Conservation (phyloP, 176 grass and related monocot genomes). For the Eleusine indica region DNA sequence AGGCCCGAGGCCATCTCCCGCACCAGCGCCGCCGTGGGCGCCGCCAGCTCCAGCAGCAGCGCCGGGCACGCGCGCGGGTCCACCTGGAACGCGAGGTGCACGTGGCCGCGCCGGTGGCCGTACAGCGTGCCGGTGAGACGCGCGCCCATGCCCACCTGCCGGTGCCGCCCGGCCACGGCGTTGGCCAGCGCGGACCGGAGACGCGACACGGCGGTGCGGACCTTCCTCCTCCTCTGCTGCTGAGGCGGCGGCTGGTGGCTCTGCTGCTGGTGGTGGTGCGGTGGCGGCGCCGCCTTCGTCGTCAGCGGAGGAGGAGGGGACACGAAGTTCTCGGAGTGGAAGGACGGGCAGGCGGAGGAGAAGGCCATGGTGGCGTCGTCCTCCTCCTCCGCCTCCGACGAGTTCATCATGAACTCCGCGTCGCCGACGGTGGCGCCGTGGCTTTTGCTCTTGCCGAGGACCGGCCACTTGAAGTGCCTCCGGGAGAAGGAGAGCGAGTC, state of each 20-base stretch:
- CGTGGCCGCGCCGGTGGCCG: constrained; percentile 74
- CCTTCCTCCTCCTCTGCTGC: constrained; percentile 36
- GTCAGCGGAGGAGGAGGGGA: constrained; percentile 27
- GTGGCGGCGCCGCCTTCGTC: not conserved
- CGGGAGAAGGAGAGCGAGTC: constrained; percentile 88
- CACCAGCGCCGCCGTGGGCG: constrained; percentile 71
- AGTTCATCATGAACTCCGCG: constrained; percentile 44
- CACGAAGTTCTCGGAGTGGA: constrained; percentile 54
- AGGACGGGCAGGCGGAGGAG: constrained; percentile 57
- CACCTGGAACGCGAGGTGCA: constrained; percentile 74
- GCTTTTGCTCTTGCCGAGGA: constrained; percentile 60
- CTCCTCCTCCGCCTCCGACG: constrained; percentile 59
- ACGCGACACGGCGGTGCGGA: constrained; percentile 52
- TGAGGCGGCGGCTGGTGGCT: too few species aligned
- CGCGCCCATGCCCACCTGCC: constrained; percentile 61
- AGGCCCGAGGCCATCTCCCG: constrained; percentile 89
- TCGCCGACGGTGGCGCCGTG: constrained; percentile 40
- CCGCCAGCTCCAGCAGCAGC: constrained; percentile 73
- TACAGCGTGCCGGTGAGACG: constrained; percentile 82
- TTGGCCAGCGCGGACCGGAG: constrained; percentile 54
- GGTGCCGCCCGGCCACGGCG: constrained; percentile 57
- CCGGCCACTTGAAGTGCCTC: constrained; percentile 93
- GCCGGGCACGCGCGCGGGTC: constrained; percentile 72
- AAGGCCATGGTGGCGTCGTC: constrained; percentile 64
- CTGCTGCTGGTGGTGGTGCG: not conserved